Evolutionary conservation across 176 grass and related monocot genomes (phyloP).

Genomic region (Zea mays): Zm-B73-REFERENCE-NAM-5.0 NC_050100.1:11212501-11213000

Average conservation of each 20-base stretch:
- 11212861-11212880: constrained; percentile 89
- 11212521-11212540: too few relatives aligned
- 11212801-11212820: constrained; percentile 93
- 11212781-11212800: constrained; percentile 98
- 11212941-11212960: constrained; percentile 82
- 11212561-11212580: too few relatives aligned
- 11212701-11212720: neutral
- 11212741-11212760: constrained; percentile 96
- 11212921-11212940: constrained; percentile 87
- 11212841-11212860: constrained; percentile 68
- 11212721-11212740: constrained; percentile 22
- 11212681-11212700: too few relatives aligned
- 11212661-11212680: too few relatives aligned
- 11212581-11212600: too few relatives aligned
- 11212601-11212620: too few relatives aligned
- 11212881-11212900: constrained; percentile 88
- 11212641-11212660: too few relatives aligned
- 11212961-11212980: constrained; percentile 56
- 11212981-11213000: constrained; percentile 53
- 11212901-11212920: constrained; percentile 59
- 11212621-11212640: too few relatives aligned
- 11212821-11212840: constrained; percentile 94
- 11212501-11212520: too few relatives aligned
- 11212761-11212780: constrained; percentile 88
- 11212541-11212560: too few relatives aligned